Base-by-base conservation (phyloP, 208 protist genomes). In the Acanthamoeba sp. region DNA sequence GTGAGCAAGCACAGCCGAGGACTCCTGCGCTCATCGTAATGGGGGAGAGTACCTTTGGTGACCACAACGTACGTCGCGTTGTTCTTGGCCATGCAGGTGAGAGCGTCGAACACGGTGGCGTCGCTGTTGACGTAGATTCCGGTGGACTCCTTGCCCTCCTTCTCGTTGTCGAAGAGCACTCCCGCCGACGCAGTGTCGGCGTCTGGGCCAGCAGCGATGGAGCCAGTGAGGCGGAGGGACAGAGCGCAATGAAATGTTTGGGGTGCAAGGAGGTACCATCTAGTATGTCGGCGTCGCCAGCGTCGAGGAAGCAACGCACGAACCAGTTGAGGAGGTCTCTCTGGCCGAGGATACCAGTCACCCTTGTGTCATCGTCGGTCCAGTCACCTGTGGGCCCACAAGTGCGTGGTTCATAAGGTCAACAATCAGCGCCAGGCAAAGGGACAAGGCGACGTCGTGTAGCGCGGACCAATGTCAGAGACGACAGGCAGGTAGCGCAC, bases 281-380 rank as follows among this genome's bases (percentile, higher is more conserved):
- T 4, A 45, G 29, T 0, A 27, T 32, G 34, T 84, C 73, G 16
- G 73, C 73, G 29, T 84, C 73, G 42, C 32, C n/a, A 5, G 73
- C 73, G 12, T 84, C 73, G 1, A 84, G 42, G 73, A 55, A 84
- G 22, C 27, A 84, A 6, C 73, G 73, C 40, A 84, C 73, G 27
- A 84, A 84, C 73, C 73, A 84, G 42, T 84, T 84, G 42, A 84
- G 73, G 24, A 84, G 20, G 73, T 84, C 73, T n/a, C 73, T 45
- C 38, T 84, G 73, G 16, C 73, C 73, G 12, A 84, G n/a, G 38
- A 84, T 84, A 24, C 73, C 73, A 16, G 73, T 84, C 4, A 84
- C 40, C 42, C 73, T 45, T 20, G 73, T 84, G 38, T 84, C 73
- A 5, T 20, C n/a, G 42, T 84, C 73, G 9, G 73, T 84, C 73